phyloP scores from a whole-genome alignment of 371 early-diverging fungal genomes.

The Syncephalastrum monosporum region DNA sequence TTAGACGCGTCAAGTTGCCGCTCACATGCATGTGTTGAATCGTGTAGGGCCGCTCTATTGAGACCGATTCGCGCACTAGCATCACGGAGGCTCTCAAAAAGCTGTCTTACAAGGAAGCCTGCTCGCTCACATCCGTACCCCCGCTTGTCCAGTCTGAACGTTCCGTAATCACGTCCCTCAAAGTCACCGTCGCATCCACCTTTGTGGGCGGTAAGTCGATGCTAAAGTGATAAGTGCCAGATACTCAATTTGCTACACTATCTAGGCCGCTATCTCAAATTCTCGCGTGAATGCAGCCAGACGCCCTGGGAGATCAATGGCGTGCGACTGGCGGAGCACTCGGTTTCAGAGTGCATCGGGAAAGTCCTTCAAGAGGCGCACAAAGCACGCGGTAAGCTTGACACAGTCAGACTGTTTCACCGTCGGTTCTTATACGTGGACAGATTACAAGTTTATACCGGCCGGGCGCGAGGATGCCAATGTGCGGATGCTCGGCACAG shows the following conservation, averaged over 20 bases:
- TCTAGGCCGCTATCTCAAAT: slow-evolving; percentile 85
- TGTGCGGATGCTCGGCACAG: slow-evolving; percentile 93
- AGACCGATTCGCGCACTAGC: slow-evolving; percentile 47
- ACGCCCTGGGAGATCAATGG: slow-evolving; percentile 84
- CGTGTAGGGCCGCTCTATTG: background rate
- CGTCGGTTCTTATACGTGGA: too few species aligned
- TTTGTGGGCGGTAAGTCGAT: slow-evolving; percentile 46
- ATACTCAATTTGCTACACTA: slow-evolving; percentile 5
- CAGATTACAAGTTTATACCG: slow-evolving; percentile 78
- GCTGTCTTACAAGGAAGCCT: slow-evolving; percentile 52
- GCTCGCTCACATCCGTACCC: slow-evolving; percentile 46
- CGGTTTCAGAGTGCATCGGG: slow-evolving; percentile 82
- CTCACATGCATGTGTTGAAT: too few species aligned
- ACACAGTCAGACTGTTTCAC: too few species aligned
- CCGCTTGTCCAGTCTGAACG: slow-evolving; percentile 32
- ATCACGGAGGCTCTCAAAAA: slow-evolving; percentile 55
- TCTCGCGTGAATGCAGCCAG: slow-evolving; percentile 81
- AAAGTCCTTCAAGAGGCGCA: slow-evolving; percentile 56
- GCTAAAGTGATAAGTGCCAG: background rate
- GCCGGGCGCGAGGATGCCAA: slow-evolving; percentile 98
- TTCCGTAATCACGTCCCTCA: slow-evolving; percentile 33
- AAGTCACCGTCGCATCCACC: slow-evolving; percentile 50
- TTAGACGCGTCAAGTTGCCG: too few species aligned
- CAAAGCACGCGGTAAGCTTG: slow-evolving; percentile 38
- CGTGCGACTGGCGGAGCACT: slow-evolving; percentile 66